Percentiles rank a stretch among this genome's conserved stretches.
These are phyloP conservation scores for Kwoniella sp. DNA, from an alignment of 768 basidiomycete genomes.

Conservation along the genomic window DNA sequence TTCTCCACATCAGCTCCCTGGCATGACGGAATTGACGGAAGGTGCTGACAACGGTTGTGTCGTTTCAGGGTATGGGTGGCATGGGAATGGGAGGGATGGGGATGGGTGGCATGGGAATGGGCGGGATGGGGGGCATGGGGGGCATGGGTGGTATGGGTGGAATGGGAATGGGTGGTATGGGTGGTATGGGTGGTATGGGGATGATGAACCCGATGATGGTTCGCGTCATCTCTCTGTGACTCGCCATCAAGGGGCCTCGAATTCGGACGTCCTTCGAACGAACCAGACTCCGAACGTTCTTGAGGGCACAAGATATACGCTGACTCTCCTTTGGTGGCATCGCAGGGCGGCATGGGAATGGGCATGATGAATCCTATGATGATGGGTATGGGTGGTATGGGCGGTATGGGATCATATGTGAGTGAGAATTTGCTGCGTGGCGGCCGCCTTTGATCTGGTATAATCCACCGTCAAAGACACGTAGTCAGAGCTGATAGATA, in stretches of 20 bases:
- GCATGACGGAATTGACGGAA: background rate
- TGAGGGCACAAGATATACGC: background rate
- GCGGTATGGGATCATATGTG: slow-evolving; percentile 26
- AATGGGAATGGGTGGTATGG: slow-evolving; percentile 42
- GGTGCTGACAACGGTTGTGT: background rate
- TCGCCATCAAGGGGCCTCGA: too few species aligned
- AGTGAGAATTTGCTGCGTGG: too few species aligned
- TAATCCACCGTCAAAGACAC: too few species aligned
- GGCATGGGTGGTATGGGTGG: slow-evolving; percentile 59
- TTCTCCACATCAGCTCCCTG: too few species aligned
- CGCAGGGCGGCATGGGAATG: slow-evolving; percentile 25
- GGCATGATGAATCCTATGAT: slow-evolving; percentile 43
- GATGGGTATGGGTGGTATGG: slow-evolving; percentile 36
- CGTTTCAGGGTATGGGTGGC: slow-evolving; percentile 35
- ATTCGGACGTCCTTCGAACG: background rate
- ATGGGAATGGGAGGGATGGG: slow-evolving; percentile 55
- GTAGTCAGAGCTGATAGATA: background rate
- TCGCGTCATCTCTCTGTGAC: slow-evolving; percentile 11
- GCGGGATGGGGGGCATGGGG: slow-evolving; percentile 59
- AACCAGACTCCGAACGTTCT: background rate
- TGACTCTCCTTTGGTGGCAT: slow-evolving; percentile 10
- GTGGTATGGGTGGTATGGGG: slow-evolving; percentile 40
- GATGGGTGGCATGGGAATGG: slow-evolving; percentile 57
- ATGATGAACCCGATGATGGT: slow-evolving; percentile 41
- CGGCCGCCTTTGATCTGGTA: too few species aligned